These are phyloP conservation scores for Neoarthrinium moseri DNA, from an alignment of 2,329 filamentous ascomycete genomes.

Conservation along the genomic window DNA sequence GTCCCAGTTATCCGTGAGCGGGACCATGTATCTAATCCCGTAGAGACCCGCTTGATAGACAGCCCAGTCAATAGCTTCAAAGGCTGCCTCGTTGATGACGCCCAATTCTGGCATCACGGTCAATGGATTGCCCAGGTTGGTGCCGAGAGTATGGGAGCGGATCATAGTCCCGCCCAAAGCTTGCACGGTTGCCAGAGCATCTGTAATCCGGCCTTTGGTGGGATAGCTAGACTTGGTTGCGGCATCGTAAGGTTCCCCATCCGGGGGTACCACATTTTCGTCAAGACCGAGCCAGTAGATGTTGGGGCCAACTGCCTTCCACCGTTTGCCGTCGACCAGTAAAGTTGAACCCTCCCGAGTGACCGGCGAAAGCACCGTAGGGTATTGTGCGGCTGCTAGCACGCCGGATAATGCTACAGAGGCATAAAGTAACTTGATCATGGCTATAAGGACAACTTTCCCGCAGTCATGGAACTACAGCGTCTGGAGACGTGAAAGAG, in stretches of 20 bases:
- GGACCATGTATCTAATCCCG: slow-evolving; percentile 42
- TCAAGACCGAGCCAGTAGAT: slow-evolving; percentile 51
- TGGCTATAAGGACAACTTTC: background rate
- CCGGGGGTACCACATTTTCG: slow-evolving; percentile 45
- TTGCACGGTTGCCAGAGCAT: slow-evolving; percentile 42
- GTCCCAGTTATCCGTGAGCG: slow-evolving; percentile 47
- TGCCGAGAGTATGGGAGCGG: slow-evolving; percentile 43
- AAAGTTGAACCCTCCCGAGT: slow-evolving; percentile 34
- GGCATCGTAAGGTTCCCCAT: slow-evolving; percentile 42
- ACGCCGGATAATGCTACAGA: slow-evolving; percentile 14
- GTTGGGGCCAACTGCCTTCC: slow-evolving; percentile 46
- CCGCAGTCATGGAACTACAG: too few species aligned
- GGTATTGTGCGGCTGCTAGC: slow-evolving; percentile 8
- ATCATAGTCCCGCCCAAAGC: slow-evolving; percentile 45
- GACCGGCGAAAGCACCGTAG: slow-evolving; percentile 24
- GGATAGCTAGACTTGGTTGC: slow-evolving; percentile 44
- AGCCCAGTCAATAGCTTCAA: slow-evolving; percentile 46
- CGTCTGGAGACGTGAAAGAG: too few species aligned
- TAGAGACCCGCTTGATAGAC: slow-evolving; percentile 43
- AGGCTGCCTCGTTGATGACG: slow-evolving; percentile 40
- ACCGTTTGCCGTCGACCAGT: slow-evolving; percentile 34
- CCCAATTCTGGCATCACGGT: slow-evolving; percentile 39
- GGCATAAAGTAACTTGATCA: slow-evolving; percentile 15
- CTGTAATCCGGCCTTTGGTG: slow-evolving; percentile 41
- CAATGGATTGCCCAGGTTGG: slow-evolving; percentile 46